phyloP scores from a whole-genome alignment of 2,329 filamentous ascomycete species.

The Aquanectria penicillioides region DNA sequence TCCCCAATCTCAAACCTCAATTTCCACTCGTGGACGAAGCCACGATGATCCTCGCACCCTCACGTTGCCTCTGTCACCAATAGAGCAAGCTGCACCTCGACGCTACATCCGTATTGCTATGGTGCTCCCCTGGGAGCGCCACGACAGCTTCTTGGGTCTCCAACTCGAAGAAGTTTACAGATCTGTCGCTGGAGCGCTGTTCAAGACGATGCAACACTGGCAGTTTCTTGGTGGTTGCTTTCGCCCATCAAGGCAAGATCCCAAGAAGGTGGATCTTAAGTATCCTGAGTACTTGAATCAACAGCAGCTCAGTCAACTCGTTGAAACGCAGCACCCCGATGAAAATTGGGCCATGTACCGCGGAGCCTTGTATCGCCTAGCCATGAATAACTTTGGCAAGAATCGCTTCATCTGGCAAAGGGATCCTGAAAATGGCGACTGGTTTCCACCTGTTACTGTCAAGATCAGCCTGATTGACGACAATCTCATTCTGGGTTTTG shows the following conservation, averaged over 20 bases:
- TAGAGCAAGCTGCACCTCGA: conserved; percentile 28
- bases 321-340: neutral
- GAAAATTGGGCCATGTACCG: no score
- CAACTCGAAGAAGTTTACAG: neutral
- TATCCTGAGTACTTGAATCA: conserved; percentile 5
- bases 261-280: conserved; percentile 8
- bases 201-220: conserved; percentile 23
- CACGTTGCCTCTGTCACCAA: conserved; percentile 26
- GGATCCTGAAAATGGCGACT: neutral
- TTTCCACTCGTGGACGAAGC: no score
- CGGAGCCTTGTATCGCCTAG: neutral
- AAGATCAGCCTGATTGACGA: conserved; percentile 12
- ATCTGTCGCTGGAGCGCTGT: neutral
- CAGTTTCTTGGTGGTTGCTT: conserved; percentile 29
- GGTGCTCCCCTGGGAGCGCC: neutral
- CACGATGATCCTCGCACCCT: neutral
- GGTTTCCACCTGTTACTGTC: conserved; percentile 22
- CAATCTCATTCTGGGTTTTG: conserved; percentile 28
- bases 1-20: no score
- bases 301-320: neutral
- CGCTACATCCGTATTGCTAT: conserved; percentile 32
- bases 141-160: neutral
- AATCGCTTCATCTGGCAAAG: conserved; percentile 12
- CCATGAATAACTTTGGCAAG: neutral
- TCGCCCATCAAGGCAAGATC: neutral